Evolutionary conservation across 345 rosid genomes (phyloP).

Genomic region (Nephelium lappaceum): DNA sequence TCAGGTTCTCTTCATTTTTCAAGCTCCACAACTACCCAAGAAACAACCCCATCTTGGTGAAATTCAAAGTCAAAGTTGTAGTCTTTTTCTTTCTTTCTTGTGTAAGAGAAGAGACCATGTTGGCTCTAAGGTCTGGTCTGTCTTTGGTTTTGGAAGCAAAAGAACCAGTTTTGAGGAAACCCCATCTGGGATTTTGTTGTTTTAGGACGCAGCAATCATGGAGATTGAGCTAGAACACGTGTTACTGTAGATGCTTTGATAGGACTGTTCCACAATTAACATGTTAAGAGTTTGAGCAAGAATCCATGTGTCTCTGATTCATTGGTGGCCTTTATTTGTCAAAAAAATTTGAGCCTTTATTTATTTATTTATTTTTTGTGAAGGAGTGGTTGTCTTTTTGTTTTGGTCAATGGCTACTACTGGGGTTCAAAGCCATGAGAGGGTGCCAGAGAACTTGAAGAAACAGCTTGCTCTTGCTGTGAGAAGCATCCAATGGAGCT

Average conservation of each 20-base stretch:
- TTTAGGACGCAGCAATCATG: neutral
- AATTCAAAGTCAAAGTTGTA: neutral
- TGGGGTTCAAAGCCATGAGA: slow-evolving; percentile 37
- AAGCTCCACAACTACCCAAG: neutral
- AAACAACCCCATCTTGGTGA: neutral
- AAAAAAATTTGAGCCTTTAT: neutral
- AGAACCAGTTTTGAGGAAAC: neutral
- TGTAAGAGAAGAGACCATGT: neutral
- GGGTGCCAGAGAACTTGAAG: slow-evolving; percentile 60
- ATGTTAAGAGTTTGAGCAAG: slow-evolving; percentile 6
- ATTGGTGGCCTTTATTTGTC: neutral
- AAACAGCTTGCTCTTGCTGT: slow-evolving; percentile 82
- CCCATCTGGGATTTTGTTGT: slow-evolving; percentile 10
- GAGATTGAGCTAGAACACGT: slow-evolving; percentile 13
- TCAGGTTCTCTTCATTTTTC: slow-evolving; percentile 9
- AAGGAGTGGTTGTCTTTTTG: neutral
- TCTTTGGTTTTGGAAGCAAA: slow-evolving; percentile 11
- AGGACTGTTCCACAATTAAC: slow-evolving; percentile 12
- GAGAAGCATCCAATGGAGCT: slow-evolving; percentile 87
- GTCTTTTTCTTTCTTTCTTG: neutral
- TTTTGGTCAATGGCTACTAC: slow-evolving; percentile 35
- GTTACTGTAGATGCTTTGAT: slow-evolving; percentile 11
- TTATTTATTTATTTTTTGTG: no score
- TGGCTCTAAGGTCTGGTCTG: slow-evolving; percentile 18
- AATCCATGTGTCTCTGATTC: slow-evolving; percentile 18